phyloP scores from a whole-genome alignment of 176 grass and related monocot species.

The Phoenix dactylifera region DNA sequence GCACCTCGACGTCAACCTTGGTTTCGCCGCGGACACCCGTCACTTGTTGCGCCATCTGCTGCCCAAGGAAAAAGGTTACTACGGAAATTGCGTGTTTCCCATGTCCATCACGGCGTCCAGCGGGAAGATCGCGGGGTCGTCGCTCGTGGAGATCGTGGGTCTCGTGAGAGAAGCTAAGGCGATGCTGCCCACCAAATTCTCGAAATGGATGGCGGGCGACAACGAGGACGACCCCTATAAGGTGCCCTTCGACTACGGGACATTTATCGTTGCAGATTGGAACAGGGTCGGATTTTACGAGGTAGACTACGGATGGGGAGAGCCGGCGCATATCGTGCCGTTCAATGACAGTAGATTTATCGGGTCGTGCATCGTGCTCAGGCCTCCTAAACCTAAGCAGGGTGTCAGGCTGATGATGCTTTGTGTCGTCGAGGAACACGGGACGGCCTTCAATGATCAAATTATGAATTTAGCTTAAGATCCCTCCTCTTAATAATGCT shows the following conservation, averaged over 20 bases:
- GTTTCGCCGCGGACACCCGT: constrained; percentile 68
- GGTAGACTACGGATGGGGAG: constrained; percentile 84
- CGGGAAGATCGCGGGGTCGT: constrained; percentile 19
- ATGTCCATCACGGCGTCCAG: constrained; percentile 37
- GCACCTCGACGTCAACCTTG: constrained; percentile 45
- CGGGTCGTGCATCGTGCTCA: constrained; percentile 58
- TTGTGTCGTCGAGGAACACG: constrained; percentile 60
- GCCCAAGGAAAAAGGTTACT: constrained; percentile 50
- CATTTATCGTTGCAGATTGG: constrained; percentile 68
- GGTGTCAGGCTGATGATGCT: constrained; percentile 66
- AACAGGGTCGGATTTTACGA: constrained; percentile 72
- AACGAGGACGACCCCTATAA: constrained; percentile 47
- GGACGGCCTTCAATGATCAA: constrained; percentile 33
- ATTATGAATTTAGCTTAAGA: constrained; percentile 35
- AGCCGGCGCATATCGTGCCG: constrained; percentile 57
- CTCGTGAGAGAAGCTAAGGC: constrained; percentile 71
- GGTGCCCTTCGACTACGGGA: constrained; percentile 69
- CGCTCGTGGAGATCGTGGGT: constrained; percentile 41
- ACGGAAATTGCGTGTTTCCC: constrained; percentile 73
- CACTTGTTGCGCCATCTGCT: constrained; percentile 57
- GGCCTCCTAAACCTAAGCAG: constrained; percentile 52
- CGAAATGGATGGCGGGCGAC: constrained; percentile 55
- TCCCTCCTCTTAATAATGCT: neutral
- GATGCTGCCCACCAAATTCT: constrained; percentile 39
- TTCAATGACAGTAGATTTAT: constrained; percentile 63